Evolutionary conservation across 345 rosid species (phyloP).

Genomic region (Eucalyptus sideroxylon): DNA sequence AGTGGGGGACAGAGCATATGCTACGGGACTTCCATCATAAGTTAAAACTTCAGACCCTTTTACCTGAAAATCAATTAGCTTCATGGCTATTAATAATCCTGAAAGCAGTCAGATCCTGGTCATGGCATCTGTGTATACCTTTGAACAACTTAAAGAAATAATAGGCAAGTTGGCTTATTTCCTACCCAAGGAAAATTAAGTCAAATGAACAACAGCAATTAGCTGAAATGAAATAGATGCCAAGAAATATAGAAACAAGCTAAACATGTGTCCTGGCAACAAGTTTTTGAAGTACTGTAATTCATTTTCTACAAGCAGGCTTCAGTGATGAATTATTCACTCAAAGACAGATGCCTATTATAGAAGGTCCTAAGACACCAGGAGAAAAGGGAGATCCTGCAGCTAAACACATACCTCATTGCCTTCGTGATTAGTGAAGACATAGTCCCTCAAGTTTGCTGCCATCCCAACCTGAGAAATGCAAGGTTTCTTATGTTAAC

Average conservation of each 20-base stretch:
- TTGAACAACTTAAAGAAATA: not conserved
- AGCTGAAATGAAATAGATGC: not conserved
- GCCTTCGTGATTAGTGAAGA: conserved; percentile 54
- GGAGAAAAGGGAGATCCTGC: not conserved
- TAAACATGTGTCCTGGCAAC: not conserved
- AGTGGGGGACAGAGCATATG: conserved; percentile 54
- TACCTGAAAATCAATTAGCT: conserved; percentile 20
- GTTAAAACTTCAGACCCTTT: conserved; percentile 69
- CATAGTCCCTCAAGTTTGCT: conserved; percentile 71
- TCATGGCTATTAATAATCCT: not conserved
- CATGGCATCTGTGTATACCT: not conserved
- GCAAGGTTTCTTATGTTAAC: not conserved
- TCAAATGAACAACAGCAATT: not conserved
- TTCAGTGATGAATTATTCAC: not conserved
- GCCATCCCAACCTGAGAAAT: conserved; percentile 70
- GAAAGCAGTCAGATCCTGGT: not conserved
- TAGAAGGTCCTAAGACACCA: not conserved
- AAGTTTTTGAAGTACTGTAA: not conserved
- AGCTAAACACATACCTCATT: conserved; percentile 31
- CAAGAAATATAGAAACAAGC: not conserved
- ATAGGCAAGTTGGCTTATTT: not conserved
- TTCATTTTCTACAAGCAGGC: not conserved
- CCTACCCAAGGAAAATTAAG: not conserved
- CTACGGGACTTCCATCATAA: conserved; percentile 68
- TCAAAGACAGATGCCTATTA: not conserved